Conservation (phyloP, 306 rosid species). For the Vigna reflexopilosa region DNA sequence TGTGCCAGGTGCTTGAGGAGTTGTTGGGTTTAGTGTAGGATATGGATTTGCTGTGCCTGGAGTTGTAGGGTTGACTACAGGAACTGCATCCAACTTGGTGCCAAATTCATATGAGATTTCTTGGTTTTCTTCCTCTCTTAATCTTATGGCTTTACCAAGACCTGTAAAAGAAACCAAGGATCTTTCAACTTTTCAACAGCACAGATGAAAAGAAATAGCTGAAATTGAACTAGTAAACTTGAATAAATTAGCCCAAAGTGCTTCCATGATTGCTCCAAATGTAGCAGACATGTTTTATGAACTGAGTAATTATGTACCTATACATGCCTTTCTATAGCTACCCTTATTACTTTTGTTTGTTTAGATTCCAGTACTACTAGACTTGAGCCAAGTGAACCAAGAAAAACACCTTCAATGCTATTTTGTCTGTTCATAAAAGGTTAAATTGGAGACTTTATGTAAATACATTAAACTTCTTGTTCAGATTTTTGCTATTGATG, state of each 20-base stretch:
- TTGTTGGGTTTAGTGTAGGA: slow-evolving; percentile 50
- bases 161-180: slow-evolving; percentile 62
- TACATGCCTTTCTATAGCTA: slow-evolving; percentile 21
- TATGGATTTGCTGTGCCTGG: slow-evolving; percentile 65
- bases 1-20: slow-evolving; percentile 59
- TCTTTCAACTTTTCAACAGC: slow-evolving; percentile 22
- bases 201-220: neutral
- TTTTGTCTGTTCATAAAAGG: neutral
- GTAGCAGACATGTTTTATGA: slow-evolving; percentile 17
- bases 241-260: slow-evolving; percentile 13
- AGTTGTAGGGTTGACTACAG: slow-evolving; percentile 77
- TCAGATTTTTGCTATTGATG: neutral
- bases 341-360: neutral
- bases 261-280: slow-evolving; percentile 13
- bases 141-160: slow-evolving; percentile 51
- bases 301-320: neutral
- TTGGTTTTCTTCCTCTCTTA: slow-evolving; percentile 52
- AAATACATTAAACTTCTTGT: neutral
- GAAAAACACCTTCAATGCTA: neutral
- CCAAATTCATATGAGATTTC: slow-evolving; percentile 51
- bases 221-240: slow-evolving; percentile 3
- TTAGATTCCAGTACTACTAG: neutral
- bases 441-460: neutral
- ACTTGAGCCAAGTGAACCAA: neutral
- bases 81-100: slow-evolving; percentile 61